Base-by-base conservation (phyloP, 2,329 filamentous ascomycete genomes). In the Penicillium occitanis region DNA sequence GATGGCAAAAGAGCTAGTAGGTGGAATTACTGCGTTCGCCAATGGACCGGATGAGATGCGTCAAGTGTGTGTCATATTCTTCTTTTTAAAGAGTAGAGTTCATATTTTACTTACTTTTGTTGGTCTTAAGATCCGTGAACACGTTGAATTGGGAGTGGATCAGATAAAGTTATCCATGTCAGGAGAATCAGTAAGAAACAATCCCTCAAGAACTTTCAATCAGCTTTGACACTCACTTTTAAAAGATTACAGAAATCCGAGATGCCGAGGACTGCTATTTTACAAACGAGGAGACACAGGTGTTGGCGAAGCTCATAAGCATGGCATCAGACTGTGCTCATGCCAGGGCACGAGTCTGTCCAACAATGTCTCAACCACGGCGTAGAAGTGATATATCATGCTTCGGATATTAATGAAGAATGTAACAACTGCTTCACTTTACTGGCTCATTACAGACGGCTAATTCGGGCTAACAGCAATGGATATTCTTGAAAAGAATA, bases 381-480 rank as follows among this genome's bases (percentile, higher is more conserved):
- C 1, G 79, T 84, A 0, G 82, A 84, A 58, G 77, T 82, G 6
- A 82, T 84, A 50, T 84, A 80, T 67, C 81, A 84, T 68, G 82
- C 79, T 0, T 79, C 76, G 0, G 83, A 77, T 60, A 80, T 80
- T 14, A 80, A 84, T 64, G 77, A 79, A 33, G 17, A 61, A 71
- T 76, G 76, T 25, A 28, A 19, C 2, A 25, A 25, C 22, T 6
- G 1, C 22, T 22, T 28, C 22, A 10, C 1, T 50, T 3, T 2
- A 28, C 5, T 28, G 5, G 2, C 8, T 19, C 10, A 25, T 19
- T 25, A 14, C 46, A 50, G 5, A 11, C 2, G 13, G 22, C 46
- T 50, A 14, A 50, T 1, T 50, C 11, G 2, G 8, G 25, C 3
- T 13, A 28, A 6, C 22, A 50, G 22, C 46, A 22, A 74, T 76